A percentile compares a stretch with the other conserved stretches of the same genome.
Evolutionary conservation across 768 basidiomycete genomes (phyloP).

Genomic region (Trametes sanguinea): DNA sequence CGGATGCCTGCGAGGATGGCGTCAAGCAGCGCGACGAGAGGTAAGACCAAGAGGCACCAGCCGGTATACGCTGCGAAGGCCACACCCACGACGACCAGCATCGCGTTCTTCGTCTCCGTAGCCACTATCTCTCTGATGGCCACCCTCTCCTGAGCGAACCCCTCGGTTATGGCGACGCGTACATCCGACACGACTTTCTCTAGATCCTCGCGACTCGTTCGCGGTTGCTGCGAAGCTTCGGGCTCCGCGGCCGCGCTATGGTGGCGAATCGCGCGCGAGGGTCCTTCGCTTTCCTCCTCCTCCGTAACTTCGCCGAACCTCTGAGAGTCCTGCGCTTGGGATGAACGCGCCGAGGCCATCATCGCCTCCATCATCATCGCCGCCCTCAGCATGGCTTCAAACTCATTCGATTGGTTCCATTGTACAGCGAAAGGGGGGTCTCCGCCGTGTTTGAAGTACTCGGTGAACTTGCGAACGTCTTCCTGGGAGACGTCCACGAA

Average conservation of each 20-base stretch:
- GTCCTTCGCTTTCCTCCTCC: no score
- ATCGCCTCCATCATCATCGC: not conserved
- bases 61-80: not conserved
- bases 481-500: constrained; percentile 1
- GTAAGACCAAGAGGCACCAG: not conserved
- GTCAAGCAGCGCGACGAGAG: not conserved
- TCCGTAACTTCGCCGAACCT: no score
- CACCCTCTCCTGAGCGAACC: not conserved
- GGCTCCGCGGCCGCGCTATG: no score
- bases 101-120: not conserved
- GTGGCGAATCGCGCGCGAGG: no score
- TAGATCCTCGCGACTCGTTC: not conserved
- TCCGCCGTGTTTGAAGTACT: not conserved
- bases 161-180: not conserved
- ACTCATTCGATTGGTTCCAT: not conserved
- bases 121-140: not conserved
- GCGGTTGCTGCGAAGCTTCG: not conserved
- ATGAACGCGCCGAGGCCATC: no score
- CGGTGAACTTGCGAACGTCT: not conserved
- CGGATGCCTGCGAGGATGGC: not conserved
- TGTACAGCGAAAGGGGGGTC: not conserved
- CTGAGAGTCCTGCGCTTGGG: no score
- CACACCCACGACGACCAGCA: not conserved
- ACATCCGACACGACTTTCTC: not conserved
- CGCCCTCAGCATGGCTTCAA: no score